phyloP scores from a whole-genome alignment of 345 rosid species.

The Salix arbutifolia region DNA sequence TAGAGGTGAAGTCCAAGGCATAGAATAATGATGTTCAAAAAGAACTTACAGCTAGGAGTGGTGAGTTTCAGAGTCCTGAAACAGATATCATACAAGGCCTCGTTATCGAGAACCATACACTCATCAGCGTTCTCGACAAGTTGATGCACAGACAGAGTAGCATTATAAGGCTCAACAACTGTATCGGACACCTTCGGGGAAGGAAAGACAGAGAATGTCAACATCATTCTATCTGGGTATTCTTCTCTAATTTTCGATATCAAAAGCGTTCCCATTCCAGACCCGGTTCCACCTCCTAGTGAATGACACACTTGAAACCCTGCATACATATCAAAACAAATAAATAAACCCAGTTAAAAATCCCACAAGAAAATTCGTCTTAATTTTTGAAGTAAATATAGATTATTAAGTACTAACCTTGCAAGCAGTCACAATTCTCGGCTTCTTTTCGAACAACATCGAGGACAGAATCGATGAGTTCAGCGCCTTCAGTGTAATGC shows the following conservation, averaged over 20 bases:
- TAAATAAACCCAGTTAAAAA: not conserved
- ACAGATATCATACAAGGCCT: slow-evolving; percentile 26
- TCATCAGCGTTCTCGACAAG: slow-evolving; percentile 30
- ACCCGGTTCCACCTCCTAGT: slow-evolving; percentile 32
- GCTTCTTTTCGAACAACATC: slow-evolving; percentile 30
- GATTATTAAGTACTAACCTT: slow-evolving; percentile 3
- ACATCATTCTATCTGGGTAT: slow-evolving; percentile 30
- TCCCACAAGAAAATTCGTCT: not conserved
- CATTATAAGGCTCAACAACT: slow-evolving; percentile 33
- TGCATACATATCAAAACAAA: not conserved
- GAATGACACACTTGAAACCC: slow-evolving; percentile 31
- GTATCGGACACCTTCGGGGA: slow-evolving; percentile 30
- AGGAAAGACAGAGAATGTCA: slow-evolving; percentile 27
- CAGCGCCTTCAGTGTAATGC: slow-evolving; percentile 30
- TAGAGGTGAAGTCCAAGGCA: not conserved
- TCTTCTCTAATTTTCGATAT: slow-evolving; percentile 29
- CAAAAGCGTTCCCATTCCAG: slow-evolving; percentile 30
- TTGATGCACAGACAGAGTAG: slow-evolving; percentile 26
- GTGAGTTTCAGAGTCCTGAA: slow-evolving; percentile 30
- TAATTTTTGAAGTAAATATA: not conserved
- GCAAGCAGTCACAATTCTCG: slow-evolving; percentile 29
- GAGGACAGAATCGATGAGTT: slow-evolving; percentile 27
- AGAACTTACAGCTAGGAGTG: slow-evolving; percentile 26
- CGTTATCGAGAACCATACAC: slow-evolving; percentile 31
- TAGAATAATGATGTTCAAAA: not conserved